Base-by-base conservation (phyloP, 2,329 filamentous ascomycete species). In the Botrytis galanthina region DNA sequence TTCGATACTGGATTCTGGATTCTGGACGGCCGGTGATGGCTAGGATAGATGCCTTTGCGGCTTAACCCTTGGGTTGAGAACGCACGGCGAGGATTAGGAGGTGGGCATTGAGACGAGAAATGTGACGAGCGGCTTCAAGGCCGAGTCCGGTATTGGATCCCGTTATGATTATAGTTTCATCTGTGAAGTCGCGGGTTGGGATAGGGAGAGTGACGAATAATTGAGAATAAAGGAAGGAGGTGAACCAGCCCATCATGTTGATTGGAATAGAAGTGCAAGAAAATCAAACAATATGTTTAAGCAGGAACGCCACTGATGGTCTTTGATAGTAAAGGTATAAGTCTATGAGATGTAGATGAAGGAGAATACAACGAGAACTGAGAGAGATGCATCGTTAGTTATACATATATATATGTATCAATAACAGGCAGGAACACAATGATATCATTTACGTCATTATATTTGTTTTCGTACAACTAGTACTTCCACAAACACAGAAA, bases 61-160 rank as follows among this genome's bases (percentile, higher is more conserved):
- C 75, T 70, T 81, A 77, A 54, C 82, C 84, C 75, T 83, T 83
- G 7, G 79, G 77, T 1, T 78, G 72, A 62, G 77, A 80, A 29
- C 85, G 81, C 3, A 84, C 83, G 7, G 80, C 85, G 51, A 87
- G 78, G 35, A 86, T 82, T 1, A 86, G 76, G 9, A 78, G 81
- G 0, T 76, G 76, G 1, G 82, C 75, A 2, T 82, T 81, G 5
- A 84, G 81, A 0, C 71, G 73, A 12, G 83, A 77, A 16, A 74
- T 16, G 44, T 83, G 81, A 6, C 78, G 79, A 20, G 81, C 79
- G 0, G 84, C 80, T 74, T 84, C 84, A 1, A 83, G 77, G 1
- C 68, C 67, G 22, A 75, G 66, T 22, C 74, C 74, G 8, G 61
- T 63, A 54, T 71, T 75, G n/a, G 64, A 60, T 22, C 67, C 74